These are phyloP conservation scores for Fusarium tanahbumbuense DNA, from an alignment of 2,329 filamentous ascomycete genomes.

Conservation along the genomic window DNA sequence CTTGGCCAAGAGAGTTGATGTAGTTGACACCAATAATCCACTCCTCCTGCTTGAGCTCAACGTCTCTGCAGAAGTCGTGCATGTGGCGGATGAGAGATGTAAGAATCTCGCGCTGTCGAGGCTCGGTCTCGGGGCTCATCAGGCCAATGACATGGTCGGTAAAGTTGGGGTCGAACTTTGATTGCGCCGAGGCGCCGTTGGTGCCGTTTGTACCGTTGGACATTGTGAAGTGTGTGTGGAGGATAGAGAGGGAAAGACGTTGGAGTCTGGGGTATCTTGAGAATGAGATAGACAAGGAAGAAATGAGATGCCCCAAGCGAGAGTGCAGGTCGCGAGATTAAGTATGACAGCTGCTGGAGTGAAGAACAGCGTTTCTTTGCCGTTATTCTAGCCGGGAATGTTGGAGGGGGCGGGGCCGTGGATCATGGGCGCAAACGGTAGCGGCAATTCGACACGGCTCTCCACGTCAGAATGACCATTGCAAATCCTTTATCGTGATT, in stretches of 20 bases:
- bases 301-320: background rate
- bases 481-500: slow-evolving; percentile 18
- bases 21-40: slow-evolving; percentile 82
- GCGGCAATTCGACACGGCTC: slow-evolving; percentile 39
- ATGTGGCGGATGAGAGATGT: slow-evolving; percentile 75
- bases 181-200: slow-evolving; percentile 25
- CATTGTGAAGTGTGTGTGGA: slow-evolving; percentile 21
- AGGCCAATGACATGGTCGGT: slow-evolving; percentile 78
- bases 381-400: slow-evolving; percentile 32
- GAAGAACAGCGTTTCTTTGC: slow-evolving; percentile 22
- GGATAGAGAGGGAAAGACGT: background rate
- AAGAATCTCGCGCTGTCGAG: slow-evolving; percentile 73
- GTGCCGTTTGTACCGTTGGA: slow-evolving; percentile 36
- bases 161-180: slow-evolving; percentile 78
- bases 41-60: slow-evolving; percentile 80
- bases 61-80: slow-evolving; percentile 82
- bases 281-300: background rate
- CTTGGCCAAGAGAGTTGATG: slow-evolving; percentile 79
- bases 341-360: background rate
- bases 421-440: slow-evolving; percentile 21
- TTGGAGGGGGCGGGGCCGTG: slow-evolving; percentile 39
- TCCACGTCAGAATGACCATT: slow-evolving; percentile 30
- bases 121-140: slow-evolving; percentile 76
- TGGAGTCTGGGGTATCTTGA: slow-evolving; percentile 11
- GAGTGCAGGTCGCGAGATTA: slow-evolving; percentile 15